Evolutionary conservation across 139 green algal genomes (phyloP), one percentile per base, ranked within the genome.

Genomic region (Chlorella vulgaris): DNA sequence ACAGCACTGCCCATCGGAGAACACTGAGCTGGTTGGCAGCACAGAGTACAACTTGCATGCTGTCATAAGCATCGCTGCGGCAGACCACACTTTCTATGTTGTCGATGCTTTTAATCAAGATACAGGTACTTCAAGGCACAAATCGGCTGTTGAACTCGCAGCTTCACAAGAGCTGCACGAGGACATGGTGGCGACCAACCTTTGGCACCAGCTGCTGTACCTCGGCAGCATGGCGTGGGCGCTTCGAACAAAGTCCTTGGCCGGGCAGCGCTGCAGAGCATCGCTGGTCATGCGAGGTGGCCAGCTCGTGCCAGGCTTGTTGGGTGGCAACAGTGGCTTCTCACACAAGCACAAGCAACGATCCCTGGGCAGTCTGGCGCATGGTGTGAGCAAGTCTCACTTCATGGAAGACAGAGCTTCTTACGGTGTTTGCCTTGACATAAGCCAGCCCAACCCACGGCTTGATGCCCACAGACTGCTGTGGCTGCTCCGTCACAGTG

Each of bases 321-420:
- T 58, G 10, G 47, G 47, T 15, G 10, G 47, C 47, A 58, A 58
- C 10, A 15, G 13, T 29, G 18, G 31, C 29, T 43, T 24, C 19
- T 1, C 2, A 2, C 2, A 40, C 18, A 68, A 24, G 61, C 61
- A 68, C 26, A 18, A 28, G 61, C 66, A 50, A 18, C 0, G 1
- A 71, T 13, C 22, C 21, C 39, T 76, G 42, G 42, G 69, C 69
- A 47, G 70, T 31, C 35, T 78, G 43, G 70, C 47, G 6, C 82
- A 78, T 7, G 78, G 69, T 3, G 42, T 76, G 33, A 31, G 19
- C 61, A 76, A 78, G 3, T 81, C 84, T 13, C 43, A 82, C 33
- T 88, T 86, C 28, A 86, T 86, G 84, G 84, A 88, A 58, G 68
- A 75, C 31, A 42, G 84, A 1, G 35, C 15, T 5, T 29, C 68